phyloP scores from a whole-genome alignment of 2,329 filamentous ascomycete species.

The Alternaria solani region DNA sequence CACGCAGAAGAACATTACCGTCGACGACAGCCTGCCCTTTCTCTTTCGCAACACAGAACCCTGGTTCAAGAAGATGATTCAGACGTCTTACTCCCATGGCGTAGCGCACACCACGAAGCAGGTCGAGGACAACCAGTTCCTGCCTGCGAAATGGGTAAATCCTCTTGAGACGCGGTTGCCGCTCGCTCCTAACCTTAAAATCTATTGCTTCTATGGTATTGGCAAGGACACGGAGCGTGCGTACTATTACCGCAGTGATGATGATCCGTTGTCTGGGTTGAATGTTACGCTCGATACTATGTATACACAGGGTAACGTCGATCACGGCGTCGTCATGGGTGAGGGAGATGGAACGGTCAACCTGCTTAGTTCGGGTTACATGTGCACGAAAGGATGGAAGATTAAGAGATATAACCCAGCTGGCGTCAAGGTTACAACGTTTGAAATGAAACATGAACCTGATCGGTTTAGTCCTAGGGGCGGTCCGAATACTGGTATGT shows the following conservation, averaged over 20 bases:
- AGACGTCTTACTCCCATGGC: conserved; percentile 83
- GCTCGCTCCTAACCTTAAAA: conserved; percentile 85
- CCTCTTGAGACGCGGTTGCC: conserved; percentile 89
- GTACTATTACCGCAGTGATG: conserved; percentile 86
- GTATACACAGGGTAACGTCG: conserved; percentile 60
- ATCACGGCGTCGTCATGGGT: conserved; percentile 93
- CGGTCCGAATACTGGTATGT: conserved; percentile 68
- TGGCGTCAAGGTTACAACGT: conserved; percentile 79
- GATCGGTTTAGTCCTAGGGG: conserved; percentile 87
- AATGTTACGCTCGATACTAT: conserved; percentile 68
- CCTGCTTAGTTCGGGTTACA: conserved; percentile 89
- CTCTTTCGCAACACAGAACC: conserved; percentile 79
- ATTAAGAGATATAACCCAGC: conserved; percentile 94
- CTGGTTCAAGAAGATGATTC: conserved; percentile 82
- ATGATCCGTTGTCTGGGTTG: conserved; percentile 69
- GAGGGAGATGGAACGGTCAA: conserved; percentile 97
- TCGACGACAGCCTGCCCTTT: conserved; percentile 78
- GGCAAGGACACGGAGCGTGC: conserved; percentile 92
- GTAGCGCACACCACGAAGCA: conserved; percentile 80
- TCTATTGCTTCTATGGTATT: conserved; percentile 97
- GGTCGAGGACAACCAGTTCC: conserved; percentile 70
- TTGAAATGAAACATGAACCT: conserved; percentile 96
- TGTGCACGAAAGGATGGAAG: conserved; percentile 95
- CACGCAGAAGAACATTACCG: conserved; percentile 74
- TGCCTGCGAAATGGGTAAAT: conserved; percentile 86